A percentile compares a stretch with the other conserved stretches of the same genome.
These are phyloP conservation scores for Xenosphaeropsis pyriputrescens DNA, from an alignment of 2,329 filamentous ascomycete species.

Conservation along the genomic window DNA sequence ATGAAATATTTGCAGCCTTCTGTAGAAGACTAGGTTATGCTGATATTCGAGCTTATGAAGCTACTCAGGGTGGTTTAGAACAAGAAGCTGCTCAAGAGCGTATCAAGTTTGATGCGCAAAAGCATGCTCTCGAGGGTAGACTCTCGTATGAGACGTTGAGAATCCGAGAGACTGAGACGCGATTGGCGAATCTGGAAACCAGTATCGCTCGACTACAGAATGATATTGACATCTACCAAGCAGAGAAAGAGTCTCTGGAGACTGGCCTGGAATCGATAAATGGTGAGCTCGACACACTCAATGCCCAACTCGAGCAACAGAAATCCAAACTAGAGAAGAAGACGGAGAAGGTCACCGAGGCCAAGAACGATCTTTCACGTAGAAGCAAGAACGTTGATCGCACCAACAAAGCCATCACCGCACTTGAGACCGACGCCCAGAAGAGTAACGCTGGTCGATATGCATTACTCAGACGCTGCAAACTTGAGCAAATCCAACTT, in stretches of 20 bases:
- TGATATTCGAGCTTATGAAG: constrained; percentile 85
- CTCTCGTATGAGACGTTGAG: constrained; percentile 40
- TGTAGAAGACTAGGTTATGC: constrained; percentile 76
- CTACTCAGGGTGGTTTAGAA: constrained; percentile 81
- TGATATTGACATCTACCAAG: constrained; percentile 55
- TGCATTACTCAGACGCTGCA: constrained; percentile 71
- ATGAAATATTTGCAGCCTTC: constrained; percentile 75
- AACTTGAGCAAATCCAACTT: constrained; percentile 82
- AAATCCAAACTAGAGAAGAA: constrained; percentile 54
- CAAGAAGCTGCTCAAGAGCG: constrained; percentile 82
- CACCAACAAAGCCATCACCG: constrained; percentile 58
- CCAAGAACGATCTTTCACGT: constrained; percentile 68
- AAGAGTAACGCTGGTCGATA: constrained; percentile 76
- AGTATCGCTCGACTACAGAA: constrained; percentile 50
- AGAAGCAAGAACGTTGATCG: constrained; percentile 72
- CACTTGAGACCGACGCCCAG: constrained; percentile 74
- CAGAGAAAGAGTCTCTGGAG: constrained; percentile 61
- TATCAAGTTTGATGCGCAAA: constrained; percentile 74
- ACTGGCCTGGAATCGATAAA: constrained; percentile 56
- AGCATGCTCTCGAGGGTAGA: constrained; percentile 52
- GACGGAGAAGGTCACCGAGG: constrained; percentile 62
- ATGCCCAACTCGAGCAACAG: constrained; percentile 55
- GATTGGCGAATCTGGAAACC: constrained; percentile 54
- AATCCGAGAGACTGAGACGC: constrained; percentile 42
- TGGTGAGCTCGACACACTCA: constrained; percentile 63